These are phyloP conservation scores for Rhizopogon roseolus DNA, from an alignment of 768 basidiomycete species.

Conservation along the genomic window DNA sequence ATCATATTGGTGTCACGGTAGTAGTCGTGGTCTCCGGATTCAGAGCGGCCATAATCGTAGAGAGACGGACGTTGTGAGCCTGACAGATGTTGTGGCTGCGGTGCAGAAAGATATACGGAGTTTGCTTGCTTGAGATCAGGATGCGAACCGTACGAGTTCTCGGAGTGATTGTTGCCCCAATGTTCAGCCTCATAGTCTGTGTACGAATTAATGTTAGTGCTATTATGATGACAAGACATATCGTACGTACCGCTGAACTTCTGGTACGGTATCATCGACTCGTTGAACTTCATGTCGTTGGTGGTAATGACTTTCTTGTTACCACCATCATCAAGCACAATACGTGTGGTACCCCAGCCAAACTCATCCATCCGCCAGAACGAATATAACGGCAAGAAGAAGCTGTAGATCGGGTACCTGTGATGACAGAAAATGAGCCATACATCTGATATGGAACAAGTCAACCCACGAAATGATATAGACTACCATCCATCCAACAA, in stretches of 20 bases:
- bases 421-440: constrained; percentile 1
- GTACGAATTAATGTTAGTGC: constrained; percentile 11
- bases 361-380: constrained; percentile 80
- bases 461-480: constrained; percentile 57
- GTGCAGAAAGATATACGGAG: constrained; percentile 23
- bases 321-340: constrained; percentile 63
- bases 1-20: constrained; percentile 51
- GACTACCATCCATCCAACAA: constrained; percentile 69
- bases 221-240: background rate
- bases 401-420: constrained; percentile 64
- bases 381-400: constrained; percentile 65
- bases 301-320: constrained; percentile 55
- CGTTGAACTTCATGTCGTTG: constrained; percentile 70
- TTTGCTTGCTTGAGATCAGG: constrained; percentile 25
- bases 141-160: constrained; percentile 36
- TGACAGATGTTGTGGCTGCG: constrained; percentile 29
- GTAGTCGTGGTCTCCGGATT: constrained; percentile 42
- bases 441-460: background rate
- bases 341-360: constrained; percentile 60
- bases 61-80: constrained; percentile 40
- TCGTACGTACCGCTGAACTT: constrained; percentile 57
- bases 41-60: constrained; percentile 33
- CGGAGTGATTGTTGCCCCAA: constrained; percentile 48
- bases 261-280: constrained; percentile 72
- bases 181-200: constrained; percentile 66